phyloP scores from a whole-genome alignment of 1,284 basidiomycete genomes.

The Sutorius eximius region DNA sequence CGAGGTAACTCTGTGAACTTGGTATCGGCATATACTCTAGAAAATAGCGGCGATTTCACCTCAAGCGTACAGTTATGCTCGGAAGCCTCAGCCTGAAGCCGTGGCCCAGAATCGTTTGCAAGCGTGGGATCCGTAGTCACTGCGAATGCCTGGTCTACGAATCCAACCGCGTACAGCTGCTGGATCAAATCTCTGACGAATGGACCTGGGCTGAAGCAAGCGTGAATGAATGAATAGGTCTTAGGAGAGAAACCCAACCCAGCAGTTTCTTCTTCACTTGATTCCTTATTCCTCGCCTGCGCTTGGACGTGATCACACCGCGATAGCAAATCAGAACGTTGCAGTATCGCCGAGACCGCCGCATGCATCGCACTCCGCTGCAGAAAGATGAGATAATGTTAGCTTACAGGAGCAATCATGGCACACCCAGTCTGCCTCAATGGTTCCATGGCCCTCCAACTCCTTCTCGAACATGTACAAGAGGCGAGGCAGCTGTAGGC shows the following conservation, averaged over 20 bases:
- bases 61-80: conserved; percentile 55
- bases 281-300: conserved; percentile 20
- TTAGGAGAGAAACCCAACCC: conserved; percentile 14
- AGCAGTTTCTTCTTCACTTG: conserved; percentile 23
- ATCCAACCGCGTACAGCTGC: conserved; percentile 50
- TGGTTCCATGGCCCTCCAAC: conserved; percentile 50
- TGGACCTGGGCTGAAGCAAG: conserved; percentile 39
- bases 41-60: conserved; percentile 34
- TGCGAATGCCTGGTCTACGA: conserved; percentile 56
- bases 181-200: conserved; percentile 61
- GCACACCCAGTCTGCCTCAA: conserved; percentile 59
- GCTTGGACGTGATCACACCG: conserved; percentile 47
- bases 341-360: conserved; percentile 50
- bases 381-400: conserved; percentile 12
- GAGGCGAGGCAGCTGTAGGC: conserved; percentile 57
- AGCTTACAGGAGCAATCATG: neutral
- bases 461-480: conserved; percentile 53
- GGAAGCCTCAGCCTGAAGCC: conserved; percentile 55
- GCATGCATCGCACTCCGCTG: conserved; percentile 59
- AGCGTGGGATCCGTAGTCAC: conserved; percentile 51
- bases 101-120: conserved; percentile 47
- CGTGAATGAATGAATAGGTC: conserved; percentile 6
- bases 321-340: conserved; percentile 51
- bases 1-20: conserved; percentile 53
- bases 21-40: neutral